Evolutionary conservation across 345 rosid genomes (phyloP).

Genomic region (Lagerstroemia speciosa): DNA sequence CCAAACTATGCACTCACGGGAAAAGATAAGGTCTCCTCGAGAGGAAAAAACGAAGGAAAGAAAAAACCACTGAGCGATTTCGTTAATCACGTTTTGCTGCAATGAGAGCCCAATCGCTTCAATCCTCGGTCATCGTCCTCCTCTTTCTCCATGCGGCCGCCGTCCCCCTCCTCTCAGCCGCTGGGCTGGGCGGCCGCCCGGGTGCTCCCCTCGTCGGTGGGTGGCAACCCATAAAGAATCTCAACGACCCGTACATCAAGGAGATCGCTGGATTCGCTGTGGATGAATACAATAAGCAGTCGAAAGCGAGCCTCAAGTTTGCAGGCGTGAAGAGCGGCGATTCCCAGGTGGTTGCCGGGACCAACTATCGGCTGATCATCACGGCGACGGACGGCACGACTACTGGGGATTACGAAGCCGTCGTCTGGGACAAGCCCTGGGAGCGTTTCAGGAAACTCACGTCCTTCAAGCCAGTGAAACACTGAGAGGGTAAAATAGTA

Average conservation of each 20-base stretch:
- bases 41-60: too few species aligned
- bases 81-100: neutral
- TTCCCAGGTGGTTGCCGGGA: conserved; percentile 45
- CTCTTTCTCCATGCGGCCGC: conserved; percentile 11
- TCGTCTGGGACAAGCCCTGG: conserved; percentile 50
- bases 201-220: too few species aligned
- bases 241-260: conserved; percentile 28
- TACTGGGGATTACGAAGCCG: conserved; percentile 25
- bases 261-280: conserved; percentile 49
- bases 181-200: conserved; percentile 1
- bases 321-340: conserved; percentile 33
- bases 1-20: neutral
- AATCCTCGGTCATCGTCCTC: conserved; percentile 1
- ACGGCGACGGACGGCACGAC: conserved; percentile 11
- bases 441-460: conserved; percentile 25
- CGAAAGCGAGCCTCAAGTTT: conserved; percentile 17
- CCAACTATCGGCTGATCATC: conserved; percentile 33
- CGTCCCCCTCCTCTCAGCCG: conserved; percentile 10
- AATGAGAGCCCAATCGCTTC: conserved; percentile 2
- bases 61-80: neutral
- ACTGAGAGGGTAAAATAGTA: neutral
- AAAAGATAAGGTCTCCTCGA: neutral
- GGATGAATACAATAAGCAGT: conserved; percentile 22
- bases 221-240: conserved; percentile 41
- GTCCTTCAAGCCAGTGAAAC: conserved; percentile 26